Evolutionary conservation across 129 eudicot genomes (phyloP).

Genomic region (carrot (Daucus carota)): DNA sequence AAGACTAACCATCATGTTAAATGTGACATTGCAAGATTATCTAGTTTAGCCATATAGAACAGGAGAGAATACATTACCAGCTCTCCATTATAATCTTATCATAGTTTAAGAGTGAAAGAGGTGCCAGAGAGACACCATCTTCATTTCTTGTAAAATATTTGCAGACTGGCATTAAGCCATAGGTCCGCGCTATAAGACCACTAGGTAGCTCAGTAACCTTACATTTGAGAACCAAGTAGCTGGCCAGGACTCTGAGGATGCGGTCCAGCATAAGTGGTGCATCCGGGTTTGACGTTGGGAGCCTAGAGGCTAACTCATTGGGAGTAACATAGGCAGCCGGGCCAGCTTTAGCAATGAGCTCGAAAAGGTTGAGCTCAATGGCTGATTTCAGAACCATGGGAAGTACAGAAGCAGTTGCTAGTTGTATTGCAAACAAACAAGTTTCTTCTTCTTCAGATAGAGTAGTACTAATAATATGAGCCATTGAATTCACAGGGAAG

Average conservation of each 20-base stretch:
- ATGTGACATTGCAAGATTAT: background rate
- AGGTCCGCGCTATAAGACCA: background rate
- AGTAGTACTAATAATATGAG: no score
- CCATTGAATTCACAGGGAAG: no score
- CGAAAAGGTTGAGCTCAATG: slow-evolving; percentile 60
- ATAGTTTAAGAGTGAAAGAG: background rate
- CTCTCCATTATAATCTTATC: background rate
- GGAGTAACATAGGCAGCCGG: background rate
- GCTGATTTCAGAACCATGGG: slow-evolving; percentile 78
- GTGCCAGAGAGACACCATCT: background rate
- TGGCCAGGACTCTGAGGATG: background rate
- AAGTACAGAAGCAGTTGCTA: slow-evolving; percentile 59
- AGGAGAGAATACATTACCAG: background rate
- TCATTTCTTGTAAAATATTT: background rate
- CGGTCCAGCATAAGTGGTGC: background rate
- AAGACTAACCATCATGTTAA: background rate
- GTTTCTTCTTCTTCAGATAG: no score
- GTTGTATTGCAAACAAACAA: background rate
- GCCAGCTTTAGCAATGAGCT: slow-evolving; percentile 48
- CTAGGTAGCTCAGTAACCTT: background rate
- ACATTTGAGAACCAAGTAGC: background rate
- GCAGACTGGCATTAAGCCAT: background rate
- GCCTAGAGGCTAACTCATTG: background rate
- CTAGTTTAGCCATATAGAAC: background rate
- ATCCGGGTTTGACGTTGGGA: background rate